A percentile compares a stretch with the other conserved stretches of the same genome.
Conservation (phyloP, 108 stramenopile genomes). For the Chaetoceros muelleri region DNA sequence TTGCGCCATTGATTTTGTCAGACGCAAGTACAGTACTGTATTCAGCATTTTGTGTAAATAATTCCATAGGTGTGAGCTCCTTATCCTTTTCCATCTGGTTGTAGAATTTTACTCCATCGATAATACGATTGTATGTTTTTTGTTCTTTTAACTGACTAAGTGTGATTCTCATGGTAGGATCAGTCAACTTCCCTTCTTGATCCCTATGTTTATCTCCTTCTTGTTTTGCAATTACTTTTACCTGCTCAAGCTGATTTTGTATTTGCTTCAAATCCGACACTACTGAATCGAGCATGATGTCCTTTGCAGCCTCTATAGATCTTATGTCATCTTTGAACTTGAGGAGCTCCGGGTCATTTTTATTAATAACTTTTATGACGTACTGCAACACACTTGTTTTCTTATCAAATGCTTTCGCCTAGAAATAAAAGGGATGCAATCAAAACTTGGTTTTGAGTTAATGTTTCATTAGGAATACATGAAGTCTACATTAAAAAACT, state of each 20-base stretch:
- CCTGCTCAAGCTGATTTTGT: conserved; percentile 34
- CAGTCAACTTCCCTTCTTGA: conserved; percentile 18
- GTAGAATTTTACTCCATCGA: conserved; percentile 45
- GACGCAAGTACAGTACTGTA: conserved; percentile 32
- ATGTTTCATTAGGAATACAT: neutral
- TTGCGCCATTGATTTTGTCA: conserved; percentile 36
- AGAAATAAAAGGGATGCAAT: conserved; percentile 2
- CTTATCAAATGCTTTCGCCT: conserved; percentile 94
- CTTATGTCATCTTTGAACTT: conserved; percentile 56
- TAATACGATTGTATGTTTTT: conserved; percentile 36
- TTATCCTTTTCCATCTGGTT: conserved; percentile 41
- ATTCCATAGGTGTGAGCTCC: conserved; percentile 64
- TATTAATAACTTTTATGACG: conserved; percentile 65
- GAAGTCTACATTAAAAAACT: conserved; percentile 9
- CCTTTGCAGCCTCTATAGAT: conserved; percentile 43
- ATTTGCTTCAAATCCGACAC: conserved; percentile 49
- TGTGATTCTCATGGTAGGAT: conserved; percentile 17
- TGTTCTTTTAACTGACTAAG: conserved; percentile 51
- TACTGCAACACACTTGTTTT: conserved; percentile 94
- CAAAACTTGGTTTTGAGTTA: neutral
- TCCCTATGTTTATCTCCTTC: conserved; percentile 46
- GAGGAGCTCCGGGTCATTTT: conserved; percentile 53
- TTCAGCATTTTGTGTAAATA: conserved; percentile 46
- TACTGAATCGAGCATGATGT: conserved; percentile 46
- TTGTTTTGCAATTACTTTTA: conserved; percentile 36